Base-by-base conservation (phyloP, 257 asterid species). In the Salvia rosmarinus region DNA sequence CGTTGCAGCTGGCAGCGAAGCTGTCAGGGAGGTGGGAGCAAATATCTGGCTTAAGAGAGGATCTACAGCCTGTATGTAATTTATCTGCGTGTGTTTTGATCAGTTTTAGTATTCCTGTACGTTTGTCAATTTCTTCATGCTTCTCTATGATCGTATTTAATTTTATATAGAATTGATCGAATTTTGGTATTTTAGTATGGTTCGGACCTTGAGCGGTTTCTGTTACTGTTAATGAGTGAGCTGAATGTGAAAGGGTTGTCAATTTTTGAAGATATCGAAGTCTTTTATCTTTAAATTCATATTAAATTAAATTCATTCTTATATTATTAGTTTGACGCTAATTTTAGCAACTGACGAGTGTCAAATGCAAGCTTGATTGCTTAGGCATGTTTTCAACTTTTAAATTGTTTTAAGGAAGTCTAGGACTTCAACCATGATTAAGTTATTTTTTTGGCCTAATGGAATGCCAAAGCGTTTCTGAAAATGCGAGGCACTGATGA, bases 21-120 rank as follows among this genome's bases (percentile, higher is more conserved):
- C 90, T 91, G 3, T 85, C 97, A 0, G 78, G 77, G 69, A 82
- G 90, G 81, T 74, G 88, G 81, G 88, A 37, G 87, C 77, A 68
- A 87, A 87, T 68, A 58, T 86, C 69, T 91, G 95, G 95, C 92
- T 91, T 66, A 91, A 91, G 83, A 83, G 96, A 91, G 79, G 97
- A 91, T 85, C 83, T 91, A 37, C 97, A 87, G 79, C 91, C 97
- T 17, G 97, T 91, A 87, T 64, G 83, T 75, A 20, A 54, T 49
- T n/a, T 21, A 4, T 55, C 13, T 7, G 37, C 14, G 56, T 37
- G 9, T 52, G 32, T 44, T 12, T 61, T 8, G 30, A 5, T 34
- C 21, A 0, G 30, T 50, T 56, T 54, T 4, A 13, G 14, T 37
- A 19, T 21, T n/a, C 32, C 50, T 56, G 12, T 21, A 19, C n/a